Evolutionary conservation across 2,329 filamentous ascomycete species (phyloP).

Genomic region (Incumbomyces lentus): DNA sequence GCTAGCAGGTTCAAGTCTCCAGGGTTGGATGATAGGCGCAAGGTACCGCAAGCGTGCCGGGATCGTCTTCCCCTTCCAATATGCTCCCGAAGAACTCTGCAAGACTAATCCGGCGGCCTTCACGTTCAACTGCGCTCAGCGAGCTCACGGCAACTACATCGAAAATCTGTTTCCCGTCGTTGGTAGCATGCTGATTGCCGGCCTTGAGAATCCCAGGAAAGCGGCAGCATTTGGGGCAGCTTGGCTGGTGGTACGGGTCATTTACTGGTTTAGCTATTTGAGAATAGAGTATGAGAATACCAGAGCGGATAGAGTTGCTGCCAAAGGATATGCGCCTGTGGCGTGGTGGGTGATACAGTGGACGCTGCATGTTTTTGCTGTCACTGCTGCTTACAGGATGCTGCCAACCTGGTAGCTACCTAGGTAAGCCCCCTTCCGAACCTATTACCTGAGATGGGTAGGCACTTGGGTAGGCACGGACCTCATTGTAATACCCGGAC

Average conservation of each 20-base stretch:
- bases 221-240: constrained; percentile 35
- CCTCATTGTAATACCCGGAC: no score
- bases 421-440: no score
- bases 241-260: constrained; percentile 28
- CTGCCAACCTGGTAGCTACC: no score
- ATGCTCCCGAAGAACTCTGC: constrained; percentile 46
- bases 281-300: not conserved
- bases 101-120: constrained; percentile 34
- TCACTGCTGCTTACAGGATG: not conserved
- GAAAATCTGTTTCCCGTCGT: constrained; percentile 46
- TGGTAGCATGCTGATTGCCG: constrained; percentile 42
- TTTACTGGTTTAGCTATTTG: not conserved
- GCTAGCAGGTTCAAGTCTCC: constrained; percentile 41
- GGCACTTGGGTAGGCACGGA: no score
- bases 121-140: constrained; percentile 42
- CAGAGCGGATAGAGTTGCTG: constrained; percentile 16
- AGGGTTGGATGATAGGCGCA: constrained; percentile 40
- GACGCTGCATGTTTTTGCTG: not conserved
- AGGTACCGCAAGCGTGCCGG: constrained; percentile 40
- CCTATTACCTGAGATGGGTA: no score
- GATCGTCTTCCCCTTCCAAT: constrained; percentile 47
- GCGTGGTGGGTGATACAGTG: constrained; percentile 1
- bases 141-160: constrained; percentile 48
- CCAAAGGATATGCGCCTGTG: not conserved
- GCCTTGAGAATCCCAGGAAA: constrained; percentile 41